Conservation (phyloP, 805 yeast genomes). For the Ogataea pilisensis region DNA sequence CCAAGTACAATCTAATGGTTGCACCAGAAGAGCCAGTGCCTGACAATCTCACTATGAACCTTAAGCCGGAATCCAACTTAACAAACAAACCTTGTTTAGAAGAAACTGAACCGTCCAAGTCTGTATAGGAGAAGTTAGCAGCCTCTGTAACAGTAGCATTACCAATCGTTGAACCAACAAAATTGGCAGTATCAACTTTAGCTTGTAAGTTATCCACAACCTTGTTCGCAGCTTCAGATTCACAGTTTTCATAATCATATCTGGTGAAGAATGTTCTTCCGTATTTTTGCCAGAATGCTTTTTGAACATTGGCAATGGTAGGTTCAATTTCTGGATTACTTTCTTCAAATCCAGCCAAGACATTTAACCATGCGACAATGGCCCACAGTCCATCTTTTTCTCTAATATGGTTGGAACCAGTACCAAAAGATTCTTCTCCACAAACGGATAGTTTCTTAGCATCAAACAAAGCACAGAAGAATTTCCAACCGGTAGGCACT, state of each 20-base stretch:
- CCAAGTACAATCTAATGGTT: constrained; percentile 88
- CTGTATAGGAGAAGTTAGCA: constrained; percentile 89
- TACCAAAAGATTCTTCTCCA: constrained; percentile 98
- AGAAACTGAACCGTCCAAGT: constrained; percentile 89
- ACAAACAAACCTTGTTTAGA: constrained; percentile 83
- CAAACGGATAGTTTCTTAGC: constrained; percentile 91
- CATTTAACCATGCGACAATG: constrained; percentile 93
- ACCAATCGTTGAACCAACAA: constrained; percentile 51
- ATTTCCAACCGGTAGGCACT: constrained; percentile 99
- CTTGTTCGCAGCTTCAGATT: constrained; percentile 66
- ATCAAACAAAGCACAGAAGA: constrained; percentile 93
- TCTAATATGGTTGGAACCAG: constrained; percentile 95
- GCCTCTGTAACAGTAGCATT: constrained; percentile 63
- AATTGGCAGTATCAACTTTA: constrained; percentile 33
- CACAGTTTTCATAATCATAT: constrained; percentile 86
- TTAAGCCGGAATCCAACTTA: constrained; percentile 73
- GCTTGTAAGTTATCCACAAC: constrained; percentile 53
- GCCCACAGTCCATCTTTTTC: constrained; percentile 99
- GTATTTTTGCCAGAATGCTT: constrained; percentile 82
- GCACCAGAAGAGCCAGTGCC: constrained; percentile 99
- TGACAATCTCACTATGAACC: constrained; percentile 85
- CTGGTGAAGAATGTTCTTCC: constrained; percentile 98
- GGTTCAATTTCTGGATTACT: constrained; percentile 44
- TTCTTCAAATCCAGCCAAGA: constrained; percentile 75
- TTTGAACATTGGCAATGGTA: constrained; percentile 76